Evolutionary conservation across 1,284 basidiomycete species (phyloP).

Genomic region (Apiotrichum sp.): DNA sequence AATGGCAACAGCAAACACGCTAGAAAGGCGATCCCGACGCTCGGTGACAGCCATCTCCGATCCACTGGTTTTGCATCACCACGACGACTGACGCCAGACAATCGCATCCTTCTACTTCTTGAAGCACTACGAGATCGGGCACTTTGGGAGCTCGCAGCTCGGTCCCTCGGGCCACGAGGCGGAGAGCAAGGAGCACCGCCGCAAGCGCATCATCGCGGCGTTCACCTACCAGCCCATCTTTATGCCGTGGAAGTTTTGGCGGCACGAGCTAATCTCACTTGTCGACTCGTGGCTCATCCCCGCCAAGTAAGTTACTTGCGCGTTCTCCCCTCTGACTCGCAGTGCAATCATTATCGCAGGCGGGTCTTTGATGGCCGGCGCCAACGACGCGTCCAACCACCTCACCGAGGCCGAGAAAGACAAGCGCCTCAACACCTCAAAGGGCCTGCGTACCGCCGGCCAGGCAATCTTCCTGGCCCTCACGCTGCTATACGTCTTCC

Average conservation of each 20-base stretch:
- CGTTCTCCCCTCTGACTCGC: neutral
- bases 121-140: slow-evolving; percentile 11
- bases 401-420: neutral
- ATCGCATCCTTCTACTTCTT: slow-evolving; percentile 20
- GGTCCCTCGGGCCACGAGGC: neutral
- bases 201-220: neutral
- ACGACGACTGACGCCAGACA: neutral
- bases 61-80: no score
- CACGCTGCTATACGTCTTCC: slow-evolving; percentile 19
- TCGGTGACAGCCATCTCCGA: no score
- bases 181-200: neutral
- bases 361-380: slow-evolving; percentile 17
- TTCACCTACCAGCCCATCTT: slow-evolving; percentile 1
- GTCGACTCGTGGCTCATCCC: slow-evolving; percentile 20
- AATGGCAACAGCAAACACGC: neutral
- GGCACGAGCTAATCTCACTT: slow-evolving; percentile 7
- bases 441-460: slow-evolving; percentile 22
- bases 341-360: slow-evolving; percentile 33
- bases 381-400: neutral
- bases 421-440: slow-evolving; percentile 6
- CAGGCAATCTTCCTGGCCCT: slow-evolving; percentile 30
- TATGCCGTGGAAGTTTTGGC: slow-evolving; percentile 13
- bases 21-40: no score
- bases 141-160: slow-evolving; percentile 9
- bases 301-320: slow-evolving; percentile 9